Conservation (phyloP, 2,329 filamentous ascomycete species). For the Exophiala phaeomuriformis region DNA sequence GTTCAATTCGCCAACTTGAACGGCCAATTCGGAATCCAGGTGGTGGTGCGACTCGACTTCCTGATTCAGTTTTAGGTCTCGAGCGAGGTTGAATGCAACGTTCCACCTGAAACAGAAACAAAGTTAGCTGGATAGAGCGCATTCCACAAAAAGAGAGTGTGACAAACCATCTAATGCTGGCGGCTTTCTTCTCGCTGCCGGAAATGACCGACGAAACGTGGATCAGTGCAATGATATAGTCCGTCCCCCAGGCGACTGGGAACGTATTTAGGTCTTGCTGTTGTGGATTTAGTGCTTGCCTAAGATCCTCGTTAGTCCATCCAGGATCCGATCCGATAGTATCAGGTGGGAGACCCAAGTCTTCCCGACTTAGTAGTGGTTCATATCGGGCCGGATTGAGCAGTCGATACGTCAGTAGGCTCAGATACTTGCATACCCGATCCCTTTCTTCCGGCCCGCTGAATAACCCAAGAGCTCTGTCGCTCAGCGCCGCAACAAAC, state of each 20-base stretch:
- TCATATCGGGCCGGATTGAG: slow-evolving; percentile 24
- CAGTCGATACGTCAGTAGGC: slow-evolving; percentile 33
- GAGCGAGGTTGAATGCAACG: slow-evolving; percentile 21
- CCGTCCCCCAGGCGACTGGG: slow-evolving; percentile 20
- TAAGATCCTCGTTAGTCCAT: slow-evolving; percentile 19
- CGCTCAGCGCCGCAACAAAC: slow-evolving; percentile 45
- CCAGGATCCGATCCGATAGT: slow-evolving; percentile 14
- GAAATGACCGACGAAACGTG: slow-evolving; percentile 23
- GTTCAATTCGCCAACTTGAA: slow-evolving; percentile 34
- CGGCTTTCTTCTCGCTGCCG: slow-evolving; percentile 24
- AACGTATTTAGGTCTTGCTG: slow-evolving; percentile 5
- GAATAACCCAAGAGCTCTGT: slow-evolving; percentile 39
- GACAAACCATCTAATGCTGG: slow-evolving; percentile 21
- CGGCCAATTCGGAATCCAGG: slow-evolving; percentile 2
- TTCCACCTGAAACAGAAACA: slow-evolving; percentile 14
- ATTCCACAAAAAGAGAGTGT: neutral
- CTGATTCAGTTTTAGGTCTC: slow-evolving; percentile 23
- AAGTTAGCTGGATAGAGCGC: neutral
- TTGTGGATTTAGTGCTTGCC: slow-evolving; percentile 15
- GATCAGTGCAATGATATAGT: slow-evolving; percentile 24
- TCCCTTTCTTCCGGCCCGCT: slow-evolving; percentile 38
- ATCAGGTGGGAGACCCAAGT: slow-evolving; percentile 19
- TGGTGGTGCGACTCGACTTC: slow-evolving; percentile 17
- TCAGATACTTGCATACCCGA: slow-evolving; percentile 26
- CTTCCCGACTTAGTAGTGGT: slow-evolving; percentile 27